Conservation (phyloP, 73 alveolate species). For the Stentor coeruleus region DNA sequence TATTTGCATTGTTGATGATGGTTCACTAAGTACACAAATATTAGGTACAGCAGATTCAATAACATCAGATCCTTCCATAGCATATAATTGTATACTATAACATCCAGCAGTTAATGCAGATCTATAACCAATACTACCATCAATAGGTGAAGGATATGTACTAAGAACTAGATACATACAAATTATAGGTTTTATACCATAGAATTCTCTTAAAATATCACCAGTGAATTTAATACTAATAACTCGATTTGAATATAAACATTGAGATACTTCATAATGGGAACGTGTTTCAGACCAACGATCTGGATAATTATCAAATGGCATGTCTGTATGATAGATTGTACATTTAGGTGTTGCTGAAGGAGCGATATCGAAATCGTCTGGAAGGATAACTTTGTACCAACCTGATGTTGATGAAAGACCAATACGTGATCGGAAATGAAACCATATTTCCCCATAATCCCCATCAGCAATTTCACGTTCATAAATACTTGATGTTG, state of each 20-base stretch:
- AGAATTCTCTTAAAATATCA: background rate
- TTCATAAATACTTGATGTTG: background rate
- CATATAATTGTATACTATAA: background rate
- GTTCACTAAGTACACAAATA: background rate
- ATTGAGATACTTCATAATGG: conserved; percentile 17
- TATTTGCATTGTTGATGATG: background rate
- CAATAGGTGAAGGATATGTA: conserved; percentile 1
- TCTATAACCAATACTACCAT: background rate
- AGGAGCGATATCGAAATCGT: conserved; percentile 22
- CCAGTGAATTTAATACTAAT: conserved; percentile 5
- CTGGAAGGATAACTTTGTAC: background rate
- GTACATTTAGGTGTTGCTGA: conserved; percentile 28
- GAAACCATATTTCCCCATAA: conserved; percentile 25
- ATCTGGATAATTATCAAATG: conserved; percentile 5
- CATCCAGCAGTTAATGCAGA: conserved; percentile 11
- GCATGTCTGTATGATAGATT: background rate
- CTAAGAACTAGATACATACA: conserved; percentile 11
- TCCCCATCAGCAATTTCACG: background rate
- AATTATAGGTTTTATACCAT: background rate
- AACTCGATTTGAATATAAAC: background rate
- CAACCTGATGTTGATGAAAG: conserved; percentile 12
- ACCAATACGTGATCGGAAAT: background rate
- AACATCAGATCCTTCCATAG: conserved; percentile 21
- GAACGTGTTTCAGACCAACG: background rate
- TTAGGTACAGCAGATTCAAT: conserved; percentile 19